phyloP scores from a whole-genome alignment of 2,329 filamentous ascomycete genomes.

The Alternaria solani region DNA sequence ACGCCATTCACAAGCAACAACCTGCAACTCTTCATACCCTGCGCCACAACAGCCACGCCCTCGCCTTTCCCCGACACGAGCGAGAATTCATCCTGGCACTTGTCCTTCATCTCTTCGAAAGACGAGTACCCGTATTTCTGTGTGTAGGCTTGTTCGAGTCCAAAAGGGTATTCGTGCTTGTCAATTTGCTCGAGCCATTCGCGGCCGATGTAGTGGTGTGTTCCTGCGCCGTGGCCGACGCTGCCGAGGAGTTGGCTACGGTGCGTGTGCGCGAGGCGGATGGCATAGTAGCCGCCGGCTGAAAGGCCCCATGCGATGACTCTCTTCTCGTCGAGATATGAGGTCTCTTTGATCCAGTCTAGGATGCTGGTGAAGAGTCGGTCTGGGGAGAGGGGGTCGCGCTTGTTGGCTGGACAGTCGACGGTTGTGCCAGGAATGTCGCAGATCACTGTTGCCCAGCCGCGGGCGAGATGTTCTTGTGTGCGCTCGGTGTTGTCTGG shows the following conservation, averaged over 20 bases:
- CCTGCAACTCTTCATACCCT: conserved; percentile 55
- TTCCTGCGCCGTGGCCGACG: conserved; percentile 64
- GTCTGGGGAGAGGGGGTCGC: conserved; percentile 60
- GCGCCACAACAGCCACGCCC: conserved; percentile 48
- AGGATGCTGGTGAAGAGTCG: conserved; percentile 62
- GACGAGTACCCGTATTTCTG: conserved; percentile 54
- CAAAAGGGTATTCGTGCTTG: conserved; percentile 66
- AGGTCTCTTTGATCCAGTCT: conserved; percentile 58
- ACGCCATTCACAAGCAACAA: conserved; percentile 65
- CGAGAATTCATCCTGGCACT: conserved; percentile 60
- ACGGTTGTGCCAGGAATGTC: conserved; percentile 65
- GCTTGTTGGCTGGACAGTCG: conserved; percentile 61
- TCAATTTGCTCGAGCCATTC: conserved; percentile 63
- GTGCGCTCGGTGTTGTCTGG: conserved; percentile 58
- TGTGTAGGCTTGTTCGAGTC: conserved; percentile 59
- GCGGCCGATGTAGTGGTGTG: conserved; percentile 64
- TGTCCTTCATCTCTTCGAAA: conserved; percentile 56
- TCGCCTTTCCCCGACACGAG: conserved; percentile 62
- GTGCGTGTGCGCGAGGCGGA: conserved; percentile 66
- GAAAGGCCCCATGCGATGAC: conserved; percentile 64
- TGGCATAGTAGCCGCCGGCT: conserved; percentile 67
- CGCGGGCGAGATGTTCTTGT: conserved; percentile 56
- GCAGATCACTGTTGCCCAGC: conserved; percentile 59
- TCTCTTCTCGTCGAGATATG: conserved; percentile 56
- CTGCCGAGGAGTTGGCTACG: conserved; percentile 56